These are phyloP conservation scores for Moesziomyces antarcticus DNA, from an alignment of 1,284 basidiomycete genomes.

Conservation along the genomic window DNA sequence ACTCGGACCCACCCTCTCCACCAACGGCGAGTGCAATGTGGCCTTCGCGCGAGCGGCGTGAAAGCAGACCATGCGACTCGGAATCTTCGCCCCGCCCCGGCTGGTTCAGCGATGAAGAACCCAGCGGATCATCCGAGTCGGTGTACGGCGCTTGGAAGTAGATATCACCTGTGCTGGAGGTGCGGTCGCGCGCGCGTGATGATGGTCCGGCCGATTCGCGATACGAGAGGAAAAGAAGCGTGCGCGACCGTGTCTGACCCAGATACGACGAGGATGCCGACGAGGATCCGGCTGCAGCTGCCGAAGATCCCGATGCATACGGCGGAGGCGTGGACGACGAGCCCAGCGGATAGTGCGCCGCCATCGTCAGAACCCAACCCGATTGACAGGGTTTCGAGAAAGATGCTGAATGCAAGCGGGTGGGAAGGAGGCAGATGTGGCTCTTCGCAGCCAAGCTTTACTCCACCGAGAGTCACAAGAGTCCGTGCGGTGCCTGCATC, in stretches of 20 bases:
- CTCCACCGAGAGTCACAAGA: too few relatives aligned
- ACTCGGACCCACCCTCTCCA: constrained; percentile 7
- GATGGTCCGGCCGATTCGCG: constrained; percentile 76
- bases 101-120: constrained; percentile 15
- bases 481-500: too few relatives aligned
- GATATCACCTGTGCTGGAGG: constrained; percentile 2
- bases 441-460: too few relatives aligned
- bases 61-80: constrained; percentile 18
- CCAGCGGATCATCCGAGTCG: constrained; percentile 33
- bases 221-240: constrained; percentile 93
- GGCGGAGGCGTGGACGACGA: constrained; percentile 34
- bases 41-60: constrained; percentile 17
- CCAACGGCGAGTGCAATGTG: constrained; percentile 18
- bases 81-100: background rate
- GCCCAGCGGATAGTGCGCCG: constrained; percentile 16
- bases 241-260: constrained; percentile 80
- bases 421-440: too few relatives aligned
- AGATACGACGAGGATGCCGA: constrained; percentile 2
- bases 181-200: background rate
- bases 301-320: background rate
- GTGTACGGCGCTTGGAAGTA: constrained; percentile 58
- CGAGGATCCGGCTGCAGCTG: background rate
- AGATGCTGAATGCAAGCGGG: too few relatives aligned
- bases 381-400: too few relatives aligned
- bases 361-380: background rate